Evolutionary conservation across 805 yeast species (phyloP).

Genomic region (Saccharomyces jurei): DNA sequence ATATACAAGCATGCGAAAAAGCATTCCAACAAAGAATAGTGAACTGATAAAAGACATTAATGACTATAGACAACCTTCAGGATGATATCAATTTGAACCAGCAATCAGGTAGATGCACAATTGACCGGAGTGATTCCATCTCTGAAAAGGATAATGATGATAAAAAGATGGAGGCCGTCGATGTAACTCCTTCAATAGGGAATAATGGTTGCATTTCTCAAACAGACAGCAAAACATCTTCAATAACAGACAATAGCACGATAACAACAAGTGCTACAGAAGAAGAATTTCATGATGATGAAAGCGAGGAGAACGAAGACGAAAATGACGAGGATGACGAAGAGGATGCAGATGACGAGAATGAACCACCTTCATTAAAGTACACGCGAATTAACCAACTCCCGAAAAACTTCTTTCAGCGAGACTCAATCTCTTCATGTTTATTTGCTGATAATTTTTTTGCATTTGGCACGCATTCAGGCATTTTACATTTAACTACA

Average conservation of each 20-base stretch:
- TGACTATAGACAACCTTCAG: not conserved
- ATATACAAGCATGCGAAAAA: not conserved
- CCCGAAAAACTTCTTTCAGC: constrained; percentile 61
- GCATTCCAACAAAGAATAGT: not conserved
- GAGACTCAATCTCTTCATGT: constrained; percentile 74
- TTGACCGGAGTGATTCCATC: not conserved
- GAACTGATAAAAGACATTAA: not conserved
- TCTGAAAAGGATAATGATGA: not conserved
- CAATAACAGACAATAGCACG: constrained; percentile 9
- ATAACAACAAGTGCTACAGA: constrained; percentile 15
- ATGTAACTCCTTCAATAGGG: not conserved
- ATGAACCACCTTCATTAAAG: constrained; percentile 63
- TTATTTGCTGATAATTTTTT: constrained; percentile 51
- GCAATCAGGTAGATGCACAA: not conserved
- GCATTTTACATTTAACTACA: constrained; percentile 60
- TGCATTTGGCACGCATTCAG: constrained; percentile 86
- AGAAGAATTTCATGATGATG: constrained; percentile 16
- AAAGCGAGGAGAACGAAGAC: constrained; percentile 26
- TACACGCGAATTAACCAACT: constrained; percentile 62
- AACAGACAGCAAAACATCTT: not conserved
- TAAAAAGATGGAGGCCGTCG: not conserved
- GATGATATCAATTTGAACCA: not conserved
- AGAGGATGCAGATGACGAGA: constrained; percentile 39
- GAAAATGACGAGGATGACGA: constrained; percentile 32
- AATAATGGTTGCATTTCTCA: not conserved